These are phyloP conservation scores for Sodiomyces alkalinus DNA, from an alignment of 2,329 filamentous ascomycete species.

Conservation along the genomic window DNA sequence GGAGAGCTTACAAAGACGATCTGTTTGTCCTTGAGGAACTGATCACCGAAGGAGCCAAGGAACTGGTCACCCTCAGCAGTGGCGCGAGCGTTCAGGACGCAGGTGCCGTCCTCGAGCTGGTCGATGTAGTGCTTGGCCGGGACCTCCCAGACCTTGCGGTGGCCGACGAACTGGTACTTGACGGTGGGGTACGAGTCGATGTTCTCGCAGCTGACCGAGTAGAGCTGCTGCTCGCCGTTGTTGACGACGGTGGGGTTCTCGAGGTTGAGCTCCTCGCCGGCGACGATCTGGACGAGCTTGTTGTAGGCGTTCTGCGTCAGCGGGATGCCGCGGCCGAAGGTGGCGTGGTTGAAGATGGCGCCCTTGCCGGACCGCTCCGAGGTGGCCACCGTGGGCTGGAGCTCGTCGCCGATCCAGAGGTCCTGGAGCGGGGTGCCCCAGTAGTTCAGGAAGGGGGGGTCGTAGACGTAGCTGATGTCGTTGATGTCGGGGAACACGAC, in stretches of 20 bases:
- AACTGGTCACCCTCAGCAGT: conserved; percentile 7
- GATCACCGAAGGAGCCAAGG: conserved; percentile 10
- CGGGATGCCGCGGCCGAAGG: conserved; percentile 7
- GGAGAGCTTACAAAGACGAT: conserved; percentile 4
- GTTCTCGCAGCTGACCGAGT: conserved; percentile 7
- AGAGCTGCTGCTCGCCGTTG: conserved; percentile 8
- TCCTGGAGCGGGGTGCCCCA: conserved; percentile 7
- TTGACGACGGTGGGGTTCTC: conserved; percentile 6
- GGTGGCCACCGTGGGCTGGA: conserved; percentile 6
- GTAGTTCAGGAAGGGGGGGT: conserved; percentile 9
- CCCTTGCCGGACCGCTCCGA: conserved; percentile 6
- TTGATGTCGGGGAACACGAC: conserved; percentile 8
- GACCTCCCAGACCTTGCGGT: conserved; percentile 6
- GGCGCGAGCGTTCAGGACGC: conserved; percentile 8
- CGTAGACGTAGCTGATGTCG: conserved; percentile 7
- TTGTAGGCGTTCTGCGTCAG: conserved; percentile 8
- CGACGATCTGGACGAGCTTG: conserved; percentile 6
- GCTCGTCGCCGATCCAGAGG: conserved; percentile 7
- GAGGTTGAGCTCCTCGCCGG: conserved; percentile 4
- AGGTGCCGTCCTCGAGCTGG: conserved; percentile 6
- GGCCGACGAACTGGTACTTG: conserved; percentile 6
- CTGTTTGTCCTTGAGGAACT: conserved; percentile 9
- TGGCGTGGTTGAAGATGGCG: conserved; percentile 10
- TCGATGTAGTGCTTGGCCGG: conserved; percentile 7
- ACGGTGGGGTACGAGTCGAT: conserved; percentile 4